Base-by-base conservation (phyloP, 768 basidiomycete genomes). In the Calocybe indica region DNA sequence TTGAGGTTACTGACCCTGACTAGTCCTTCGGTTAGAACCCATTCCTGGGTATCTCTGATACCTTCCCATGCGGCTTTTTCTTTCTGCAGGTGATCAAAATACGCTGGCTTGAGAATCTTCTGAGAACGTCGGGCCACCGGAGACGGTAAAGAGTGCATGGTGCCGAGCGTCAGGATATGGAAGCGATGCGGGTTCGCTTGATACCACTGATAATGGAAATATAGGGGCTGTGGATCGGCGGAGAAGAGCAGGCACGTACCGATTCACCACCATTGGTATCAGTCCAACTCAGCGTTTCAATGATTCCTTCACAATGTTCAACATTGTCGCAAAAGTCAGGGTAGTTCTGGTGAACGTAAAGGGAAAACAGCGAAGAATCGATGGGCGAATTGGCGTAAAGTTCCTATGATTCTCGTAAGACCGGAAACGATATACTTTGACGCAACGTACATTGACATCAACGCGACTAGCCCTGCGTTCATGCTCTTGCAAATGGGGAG, bases 261-360 rank as follows among this genome's bases (percentile, higher is more conserved):
- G 74, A 70, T 62, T 82, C 81, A 8, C 80, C 80, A 5, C 78
- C 79, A 52, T 80, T 78, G 1, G 76, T 75, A 58, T 94, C 92
- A 7, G 81, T 69, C 76, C 79, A 84, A 53, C 90, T 92, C 49
- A 93, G 63, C 68, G 80, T 82, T 39, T 92, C 91, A 6, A 79
- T 73, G 9, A 92, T 62, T 2, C 73, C 77, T 4, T 76, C 78
- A 54, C 82, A 83, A 44, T 97, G 75, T 6, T 92, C 88, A 4
- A 92, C 63, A 34, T 85, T 79, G 37, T 75, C 69, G 58, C 89
- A 93, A 58, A 90, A 98, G 47, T 85, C 83, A 0, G 85, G 76
- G 55, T 94, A 92, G 59, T 96, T 98, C 63, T 98, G 93, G 55
- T 99, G 96, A 7, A 94, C 73, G 60, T 97, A 99, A 6, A 95